Evolutionary conservation across 2,329 filamentous ascomycete genomes (phyloP).

Genomic region (Aurifilum marmelostoma): DNA sequence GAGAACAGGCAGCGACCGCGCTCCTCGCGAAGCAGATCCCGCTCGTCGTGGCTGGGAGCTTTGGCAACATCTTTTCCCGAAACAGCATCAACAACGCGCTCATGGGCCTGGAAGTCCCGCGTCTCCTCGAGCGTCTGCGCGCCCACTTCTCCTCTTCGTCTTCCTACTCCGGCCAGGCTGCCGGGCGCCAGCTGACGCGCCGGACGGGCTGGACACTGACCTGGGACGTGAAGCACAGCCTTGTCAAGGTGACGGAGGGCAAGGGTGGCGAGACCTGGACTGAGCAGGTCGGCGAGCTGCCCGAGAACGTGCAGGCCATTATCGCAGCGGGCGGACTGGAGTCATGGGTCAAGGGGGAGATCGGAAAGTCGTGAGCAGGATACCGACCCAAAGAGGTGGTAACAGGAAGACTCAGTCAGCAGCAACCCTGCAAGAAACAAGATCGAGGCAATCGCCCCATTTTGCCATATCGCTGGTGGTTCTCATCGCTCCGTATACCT

Average conservation of each 20-base stretch:
- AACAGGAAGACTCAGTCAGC: neutral
- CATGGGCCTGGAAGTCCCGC: slow-evolving; percentile 71
- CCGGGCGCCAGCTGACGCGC: slow-evolving; percentile 52
- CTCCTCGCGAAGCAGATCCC: slow-evolving; percentile 81
- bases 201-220: slow-evolving; percentile 81
- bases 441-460: neutral
- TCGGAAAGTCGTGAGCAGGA: slow-evolving; percentile 41
- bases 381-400: neutral
- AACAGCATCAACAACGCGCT: slow-evolving; percentile 82
- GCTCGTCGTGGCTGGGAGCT: slow-evolving; percentile 78
- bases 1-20: slow-evolving; percentile 88
- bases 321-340: slow-evolving; percentile 78
- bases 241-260: slow-evolving; percentile 72
- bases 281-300: slow-evolving; percentile 80
- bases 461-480: neutral
- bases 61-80: slow-evolving; percentile 80
- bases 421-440: neutral
- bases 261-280: slow-evolving; percentile 70
- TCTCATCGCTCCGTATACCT: no score
- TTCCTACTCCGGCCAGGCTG: slow-evolving; percentile 47
- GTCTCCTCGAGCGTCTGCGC: slow-evolving; percentile 68
- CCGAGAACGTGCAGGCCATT: slow-evolving; percentile 85
- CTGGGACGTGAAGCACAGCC: slow-evolving; percentile 78
- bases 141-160: slow-evolving; percentile 13
- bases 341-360: slow-evolving; percentile 79